Conservation (phyloP, 1,139 yeast species). For the Taiozyma sp. region DNA sequence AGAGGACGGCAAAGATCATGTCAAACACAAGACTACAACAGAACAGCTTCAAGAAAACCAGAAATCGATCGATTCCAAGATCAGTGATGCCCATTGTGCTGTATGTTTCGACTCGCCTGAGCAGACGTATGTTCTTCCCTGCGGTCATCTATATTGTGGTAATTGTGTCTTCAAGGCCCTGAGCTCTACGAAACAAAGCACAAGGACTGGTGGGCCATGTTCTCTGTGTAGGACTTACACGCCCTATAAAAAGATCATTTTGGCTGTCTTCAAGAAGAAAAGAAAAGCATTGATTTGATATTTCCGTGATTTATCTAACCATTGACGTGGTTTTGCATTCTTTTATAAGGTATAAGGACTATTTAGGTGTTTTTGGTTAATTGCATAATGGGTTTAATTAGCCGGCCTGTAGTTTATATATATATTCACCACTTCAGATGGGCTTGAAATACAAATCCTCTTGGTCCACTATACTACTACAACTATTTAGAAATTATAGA, state of each 20-base stretch:
- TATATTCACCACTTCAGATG: too few species aligned
- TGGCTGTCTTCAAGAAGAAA: conserved; percentile 28
- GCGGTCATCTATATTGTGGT: conserved; percentile 51
- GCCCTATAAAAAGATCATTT: conserved; percentile 27
- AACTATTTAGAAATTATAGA: too few species aligned
- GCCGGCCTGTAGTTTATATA: background rate
- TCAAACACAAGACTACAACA: conserved; percentile 17
- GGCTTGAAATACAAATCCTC: background rate
- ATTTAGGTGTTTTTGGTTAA: background rate
- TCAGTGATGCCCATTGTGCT: conserved; percentile 39
- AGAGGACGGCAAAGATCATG: background rate
- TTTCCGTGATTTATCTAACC: too few species aligned
- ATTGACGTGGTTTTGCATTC: background rate
- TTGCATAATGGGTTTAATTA: background rate
- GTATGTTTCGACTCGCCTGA: conserved; percentile 49
- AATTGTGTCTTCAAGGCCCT: conserved; percentile 45
- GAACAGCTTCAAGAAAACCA: conserved; percentile 27
- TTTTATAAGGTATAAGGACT: background rate
- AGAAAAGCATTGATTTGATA: conserved; percentile 9
- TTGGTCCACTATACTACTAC: too few species aligned
- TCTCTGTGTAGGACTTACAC: conserved; percentile 42
- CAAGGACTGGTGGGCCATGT: conserved; percentile 36
- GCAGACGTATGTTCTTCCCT: conserved; percentile 40
- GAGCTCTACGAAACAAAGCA: conserved; percentile 34
- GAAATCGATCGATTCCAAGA: conserved; percentile 20